Base-by-base conservation (phyloP, 305 asterid genomes). In the Fraxinus angustifolia region DNA sequence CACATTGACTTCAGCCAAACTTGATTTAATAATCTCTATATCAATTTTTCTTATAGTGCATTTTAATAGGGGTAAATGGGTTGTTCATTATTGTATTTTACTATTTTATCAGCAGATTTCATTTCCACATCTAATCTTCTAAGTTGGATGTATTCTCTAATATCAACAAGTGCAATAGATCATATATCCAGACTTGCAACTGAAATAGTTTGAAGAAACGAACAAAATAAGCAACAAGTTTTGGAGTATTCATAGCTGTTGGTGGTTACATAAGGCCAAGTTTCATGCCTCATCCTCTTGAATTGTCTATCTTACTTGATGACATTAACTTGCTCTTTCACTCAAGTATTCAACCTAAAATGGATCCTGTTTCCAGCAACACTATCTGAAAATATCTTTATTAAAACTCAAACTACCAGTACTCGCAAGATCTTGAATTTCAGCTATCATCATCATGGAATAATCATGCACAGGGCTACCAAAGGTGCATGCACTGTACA, bases 401-500 rank as follows among this genome's bases (percentile, higher is more conserved):
- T 33, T 33, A 70, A 68, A 71, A 26, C 78, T 71, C 28, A 62
- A 81, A 26, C 38, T 28, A 19, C 45, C 75, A 76, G 10, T 79
- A 75, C 73, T 68, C 72, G 72, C 28, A 72, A 34, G 71, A 80
- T 73, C 80, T 48, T 76, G 65, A 75, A 17, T 56, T 31, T 71
- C 42, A 33, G 45, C 16, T 16, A 48, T 74, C 76, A 38, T 10
- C 30, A 48, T 74, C 76, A 38, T 10, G 70, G 73, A 73, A 82
- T 35, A 71, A 71, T 11, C 3, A 65, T 34, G 35, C 48, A 28
- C 23, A 19, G 40, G 35, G 48, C 75, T 70, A 56, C 34, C 31
- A 28, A 31, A 5, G 77, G 8, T 77, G 35, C 23, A 31, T 23
- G 56, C 34, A 31, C 65, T 34, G 40, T 70, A 78, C 68, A 83